These are phyloP conservation scores for Cylindrotheca closterium DNA, from an alignment of 108 stramenopile species.

Conservation along the genomic window DNA sequence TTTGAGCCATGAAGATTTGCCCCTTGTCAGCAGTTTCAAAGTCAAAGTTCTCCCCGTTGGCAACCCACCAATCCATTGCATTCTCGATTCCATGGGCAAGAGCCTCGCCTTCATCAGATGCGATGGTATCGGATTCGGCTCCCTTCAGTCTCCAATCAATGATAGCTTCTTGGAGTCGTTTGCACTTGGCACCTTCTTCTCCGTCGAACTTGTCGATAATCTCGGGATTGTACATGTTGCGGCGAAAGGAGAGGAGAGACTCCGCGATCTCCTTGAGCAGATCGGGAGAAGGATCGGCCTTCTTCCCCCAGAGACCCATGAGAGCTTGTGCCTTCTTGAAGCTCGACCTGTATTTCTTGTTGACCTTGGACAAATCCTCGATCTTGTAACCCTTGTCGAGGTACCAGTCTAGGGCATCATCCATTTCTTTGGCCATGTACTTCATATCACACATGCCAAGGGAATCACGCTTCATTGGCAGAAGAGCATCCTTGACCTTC, in stretches of 20 bases:
- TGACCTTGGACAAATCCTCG: conserved; percentile 9
- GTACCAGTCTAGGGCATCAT: conserved; percentile 36
- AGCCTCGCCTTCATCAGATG: conserved; percentile 19
- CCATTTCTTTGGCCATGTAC: conserved; percentile 18
- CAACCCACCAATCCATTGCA: conserved; percentile 36
- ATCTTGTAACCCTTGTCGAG: conserved; percentile 20
- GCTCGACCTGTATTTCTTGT: conserved; percentile 6
- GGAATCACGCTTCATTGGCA: conserved; percentile 22
- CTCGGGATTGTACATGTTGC: conserved; percentile 32
- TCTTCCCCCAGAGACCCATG: conserved; percentile 31
- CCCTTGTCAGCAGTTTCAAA: conserved; percentile 11
- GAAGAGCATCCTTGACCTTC: conserved; percentile 37
- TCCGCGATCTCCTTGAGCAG: conserved; percentile 37
- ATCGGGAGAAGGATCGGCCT: conserved; percentile 24
- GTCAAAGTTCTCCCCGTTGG: conserved; percentile 25
- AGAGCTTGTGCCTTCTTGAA: conserved; percentile 37
- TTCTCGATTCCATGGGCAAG: conserved; percentile 35
- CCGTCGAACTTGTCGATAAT: conserved; percentile 34
- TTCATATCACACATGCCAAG: conserved; percentile 17
- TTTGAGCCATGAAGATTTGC: conserved; percentile 21
- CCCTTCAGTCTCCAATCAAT: conserved; percentile 27
- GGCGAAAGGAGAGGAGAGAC: conserved; percentile 35
- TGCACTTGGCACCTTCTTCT: conserved; percentile 37
- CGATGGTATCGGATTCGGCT: conserved; percentile 20
- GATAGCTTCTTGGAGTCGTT: conserved; percentile 37